Conservation (phyloP, 805 yeast species). For the Saccharomycopsis amapae region DNA sequence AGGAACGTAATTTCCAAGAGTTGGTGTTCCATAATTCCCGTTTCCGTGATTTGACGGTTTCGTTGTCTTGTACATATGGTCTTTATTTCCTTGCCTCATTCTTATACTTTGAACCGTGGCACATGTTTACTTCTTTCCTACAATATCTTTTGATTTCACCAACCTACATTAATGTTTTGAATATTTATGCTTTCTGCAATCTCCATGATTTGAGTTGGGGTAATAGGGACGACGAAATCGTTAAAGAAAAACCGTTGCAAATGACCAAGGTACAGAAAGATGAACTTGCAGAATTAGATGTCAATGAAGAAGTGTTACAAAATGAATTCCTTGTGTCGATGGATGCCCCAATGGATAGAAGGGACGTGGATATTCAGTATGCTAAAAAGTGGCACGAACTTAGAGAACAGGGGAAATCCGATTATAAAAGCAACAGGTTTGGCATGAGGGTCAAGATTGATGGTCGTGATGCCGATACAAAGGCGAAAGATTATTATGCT, state of each 20-base stretch:
- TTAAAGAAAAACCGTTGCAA: constrained; percentile 12
- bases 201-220: constrained; percentile 98
- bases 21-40: constrained; percentile 57
- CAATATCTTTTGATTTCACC: constrained; percentile 86
- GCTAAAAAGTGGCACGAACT: constrained; percentile 55
- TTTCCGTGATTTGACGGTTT: constrained; percentile 82
- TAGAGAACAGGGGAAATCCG: constrained; percentile 29
- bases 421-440: constrained; percentile 32
- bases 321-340: constrained; percentile 27
- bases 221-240: constrained; percentile 71
- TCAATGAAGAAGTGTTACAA: constrained; percentile 32
- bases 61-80: constrained; percentile 76
- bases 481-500: constrained; percentile 78
- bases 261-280: constrained; percentile 33
- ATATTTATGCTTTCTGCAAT: constrained; percentile 93
- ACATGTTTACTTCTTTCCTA: constrained; percentile 78
- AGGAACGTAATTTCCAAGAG: constrained; percentile 28
- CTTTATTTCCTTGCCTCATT: constrained; percentile 74
- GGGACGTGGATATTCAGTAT: constrained; percentile 72
- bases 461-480: constrained; percentile 36
- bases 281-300: constrained; percentile 75
- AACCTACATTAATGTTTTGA: constrained; percentile 81
- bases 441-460: constrained; percentile 29
- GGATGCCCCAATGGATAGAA: constrained; percentile 67
- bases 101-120: constrained; percentile 84